Conservation (phyloP, 2,329 filamentous ascomycete species). For the Clonostachys sp. region DNA sequence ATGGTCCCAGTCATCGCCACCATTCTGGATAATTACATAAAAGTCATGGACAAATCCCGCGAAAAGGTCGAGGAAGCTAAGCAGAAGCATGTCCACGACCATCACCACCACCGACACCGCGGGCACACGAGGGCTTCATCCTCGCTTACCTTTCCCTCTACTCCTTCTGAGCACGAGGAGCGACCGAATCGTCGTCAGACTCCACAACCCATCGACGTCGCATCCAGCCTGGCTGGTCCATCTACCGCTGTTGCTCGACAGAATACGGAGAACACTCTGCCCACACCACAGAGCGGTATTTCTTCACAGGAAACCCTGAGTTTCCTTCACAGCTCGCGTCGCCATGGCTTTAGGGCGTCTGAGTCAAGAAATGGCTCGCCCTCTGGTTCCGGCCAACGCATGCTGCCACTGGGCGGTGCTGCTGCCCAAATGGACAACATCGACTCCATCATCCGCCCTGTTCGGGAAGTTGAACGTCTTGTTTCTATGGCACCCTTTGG, state of each 20-base stretch:
- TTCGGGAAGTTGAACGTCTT: conserved; percentile 76
- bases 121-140: neutral
- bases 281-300: conserved; percentile 2
- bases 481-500: conserved; percentile 74
- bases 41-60: conserved; percentile 87
- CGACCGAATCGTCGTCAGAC: conserved; percentile 70
- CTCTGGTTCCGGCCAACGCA: conserved; percentile 41
- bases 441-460: conserved; percentile 74
- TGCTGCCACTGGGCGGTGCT: conserved; percentile 63
- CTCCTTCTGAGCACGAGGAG: conserved; percentile 43
- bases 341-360: conserved; percentile 43
- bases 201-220: conserved; percentile 38
- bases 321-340: conserved; percentile 32
- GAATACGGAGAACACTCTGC: conserved; percentile 12
- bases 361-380: conserved; percentile 21
- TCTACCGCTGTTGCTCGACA: conserved; percentile 20
- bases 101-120: conserved; percentile 41
- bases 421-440: conserved; percentile 59
- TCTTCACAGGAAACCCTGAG: neutral
- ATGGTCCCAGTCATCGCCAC: conserved; percentile 99
- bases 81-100: conserved; percentile 56
- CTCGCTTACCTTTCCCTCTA: neutral
- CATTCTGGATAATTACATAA: conserved; percentile 97
- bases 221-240: conserved; percentile 19
- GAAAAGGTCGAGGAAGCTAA: conserved; percentile 83